Evolutionary conservation across 129 eudicot species (phyloP).

Genomic region (Pseudognaphalium luteoalbum): DNA sequence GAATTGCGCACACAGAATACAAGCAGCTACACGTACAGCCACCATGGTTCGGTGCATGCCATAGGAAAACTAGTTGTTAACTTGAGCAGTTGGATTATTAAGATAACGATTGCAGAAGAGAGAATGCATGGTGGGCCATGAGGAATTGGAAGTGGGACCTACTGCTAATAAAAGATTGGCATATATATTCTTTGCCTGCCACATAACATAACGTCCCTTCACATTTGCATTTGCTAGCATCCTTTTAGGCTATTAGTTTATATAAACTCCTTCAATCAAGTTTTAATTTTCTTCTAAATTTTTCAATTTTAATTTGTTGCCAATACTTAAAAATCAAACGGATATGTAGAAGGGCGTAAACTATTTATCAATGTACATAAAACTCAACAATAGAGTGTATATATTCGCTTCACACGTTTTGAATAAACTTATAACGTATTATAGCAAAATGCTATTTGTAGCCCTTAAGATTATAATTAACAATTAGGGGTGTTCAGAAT

Average conservation of each 20-base stretch:
- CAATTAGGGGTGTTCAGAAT: too few species aligned
- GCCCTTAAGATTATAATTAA: too few species aligned
- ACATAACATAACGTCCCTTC: slow-evolving; percentile 29
- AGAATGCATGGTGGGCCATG: slow-evolving; percentile 18
- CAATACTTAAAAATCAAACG: too few species aligned
- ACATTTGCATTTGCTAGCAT: slow-evolving; percentile 8
- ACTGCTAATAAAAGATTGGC: slow-evolving; percentile 13
- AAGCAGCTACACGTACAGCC: background rate
- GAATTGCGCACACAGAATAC: background rate
- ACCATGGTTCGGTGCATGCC: background rate
- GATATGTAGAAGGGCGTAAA: too few species aligned
- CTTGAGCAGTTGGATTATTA: background rate
- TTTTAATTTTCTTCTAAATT: too few species aligned
- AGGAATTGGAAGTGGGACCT: slow-evolving; percentile 12
- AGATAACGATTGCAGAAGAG: background rate
- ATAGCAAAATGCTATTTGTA: too few species aligned
- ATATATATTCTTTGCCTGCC: slow-evolving; percentile 39
- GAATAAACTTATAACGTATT: too few species aligned
- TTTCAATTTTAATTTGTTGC: too few species aligned
- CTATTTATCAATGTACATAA: too few species aligned
- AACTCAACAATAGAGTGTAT: too few species aligned
- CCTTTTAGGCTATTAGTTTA: background rate
- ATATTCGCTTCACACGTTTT: too few species aligned
- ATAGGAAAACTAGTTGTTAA: background rate
- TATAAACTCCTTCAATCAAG: too few species aligned